A percentile compares a stretch with the other conserved stretches of the same genome.
These are phyloP conservation scores for Allomyces macrogynus DNA, from an alignment of 192 early-diverging fungal genomes.

Conservation along the genomic window DNA sequence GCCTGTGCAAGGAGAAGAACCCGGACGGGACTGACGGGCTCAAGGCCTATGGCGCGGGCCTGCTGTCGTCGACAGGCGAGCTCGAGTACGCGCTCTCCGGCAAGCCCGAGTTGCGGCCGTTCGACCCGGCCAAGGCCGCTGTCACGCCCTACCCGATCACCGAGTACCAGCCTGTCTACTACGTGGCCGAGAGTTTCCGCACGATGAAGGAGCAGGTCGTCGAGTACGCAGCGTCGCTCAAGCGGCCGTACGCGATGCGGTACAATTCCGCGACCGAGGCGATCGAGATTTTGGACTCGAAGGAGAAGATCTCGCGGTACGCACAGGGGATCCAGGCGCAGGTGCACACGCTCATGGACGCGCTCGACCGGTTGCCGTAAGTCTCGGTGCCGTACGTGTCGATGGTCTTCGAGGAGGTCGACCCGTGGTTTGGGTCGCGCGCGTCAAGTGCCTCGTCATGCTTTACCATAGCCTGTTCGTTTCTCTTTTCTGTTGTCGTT, in stretches of 20 bases:
- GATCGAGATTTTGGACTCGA: conserved; percentile 74
- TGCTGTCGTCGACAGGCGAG: conserved; percentile 88
- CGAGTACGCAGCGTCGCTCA: conserved; percentile 51
- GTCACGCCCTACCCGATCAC: conserved; percentile 69
- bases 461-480: too few relatives aligned
- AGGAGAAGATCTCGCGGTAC: conserved; percentile 67
- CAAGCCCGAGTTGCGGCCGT: conserved; percentile 55
- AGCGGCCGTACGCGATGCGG: conserved; percentile 71
- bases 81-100: conserved; percentile 68
- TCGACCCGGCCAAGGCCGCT: conserved; percentile 62
- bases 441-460: too few relatives aligned
- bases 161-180: conserved; percentile 84
- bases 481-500: too few relatives aligned
- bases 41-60: conserved; percentile 76
- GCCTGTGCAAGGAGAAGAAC: conserved; percentile 40
- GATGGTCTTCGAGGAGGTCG: too few relatives aligned
- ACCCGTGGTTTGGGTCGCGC: too few relatives aligned
- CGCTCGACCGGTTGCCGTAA: conserved; percentile 31
- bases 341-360: conserved; percentile 49
- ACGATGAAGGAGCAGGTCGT: conserved; percentile 79
- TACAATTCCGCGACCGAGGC: conserved; percentile 83
- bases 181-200: conserved; percentile 83
- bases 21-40: conserved; percentile 27
- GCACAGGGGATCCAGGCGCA: conserved; percentile 57
- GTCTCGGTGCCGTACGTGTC: too few relatives aligned